phyloP scores from a whole-genome alignment of 345 rosid species.

The Hibiscus tridactylites region DNA sequence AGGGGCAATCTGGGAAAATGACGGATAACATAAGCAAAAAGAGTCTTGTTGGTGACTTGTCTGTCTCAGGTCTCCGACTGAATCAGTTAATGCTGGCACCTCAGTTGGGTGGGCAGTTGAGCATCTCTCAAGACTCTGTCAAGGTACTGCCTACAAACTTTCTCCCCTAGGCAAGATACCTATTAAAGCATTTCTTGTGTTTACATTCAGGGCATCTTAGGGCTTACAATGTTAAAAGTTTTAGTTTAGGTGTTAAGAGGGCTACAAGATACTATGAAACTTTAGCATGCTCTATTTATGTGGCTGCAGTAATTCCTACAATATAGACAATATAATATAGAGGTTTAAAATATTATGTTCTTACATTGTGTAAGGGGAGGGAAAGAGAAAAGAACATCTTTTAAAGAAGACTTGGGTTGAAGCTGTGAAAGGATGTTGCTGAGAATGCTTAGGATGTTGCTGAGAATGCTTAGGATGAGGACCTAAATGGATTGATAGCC shows the following conservation, averaged over 20 bases:
- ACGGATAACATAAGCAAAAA: constrained; percentile 21
- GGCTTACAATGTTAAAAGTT: neutral
- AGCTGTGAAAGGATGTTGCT: neutral
- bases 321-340: neutral
- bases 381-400: neutral
- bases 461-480: neutral
- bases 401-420: neutral
- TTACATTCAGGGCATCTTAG: neutral
- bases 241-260: neutral
- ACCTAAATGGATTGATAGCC: neutral
- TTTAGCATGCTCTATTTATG: neutral
- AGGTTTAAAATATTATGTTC: neutral
- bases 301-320: neutral
- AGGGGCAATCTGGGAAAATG: constrained; percentile 23
- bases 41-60: constrained; percentile 76
- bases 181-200: neutral
- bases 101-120: constrained; percentile 71
- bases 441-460: neutral
- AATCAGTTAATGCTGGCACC: constrained; percentile 94
- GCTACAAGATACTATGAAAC: neutral
- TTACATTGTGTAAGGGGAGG: neutral
- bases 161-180: neutral
- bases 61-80: constrained; percentile 78
- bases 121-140: constrained; percentile 58
- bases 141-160: constrained; percentile 44